Conservation (phyloP, 164 flowering plant species). For the Buxus sempervirens region DNA sequence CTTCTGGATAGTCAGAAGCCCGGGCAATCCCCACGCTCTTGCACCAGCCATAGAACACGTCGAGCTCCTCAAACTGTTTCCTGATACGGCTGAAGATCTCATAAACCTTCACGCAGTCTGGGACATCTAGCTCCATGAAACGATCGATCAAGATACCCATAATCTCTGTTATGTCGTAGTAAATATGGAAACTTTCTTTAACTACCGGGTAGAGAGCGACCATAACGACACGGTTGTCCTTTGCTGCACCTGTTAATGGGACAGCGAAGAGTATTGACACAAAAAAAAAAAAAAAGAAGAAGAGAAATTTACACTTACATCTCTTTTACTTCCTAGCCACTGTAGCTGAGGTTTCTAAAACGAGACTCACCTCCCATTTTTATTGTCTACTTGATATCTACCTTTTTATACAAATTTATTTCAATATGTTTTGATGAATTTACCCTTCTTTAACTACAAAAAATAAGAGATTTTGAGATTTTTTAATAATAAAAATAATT, state of each 20-base stretch:
- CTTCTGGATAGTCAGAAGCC: constrained; percentile 44
- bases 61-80: constrained; percentile 80
- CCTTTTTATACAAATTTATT: too few relatives aligned
- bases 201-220: constrained; percentile 70
- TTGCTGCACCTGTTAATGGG: constrained; percentile 52
- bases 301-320: too few relatives aligned
- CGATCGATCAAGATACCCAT: constrained; percentile 67
- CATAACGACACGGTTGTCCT: constrained; percentile 52
- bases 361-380: too few relatives aligned
- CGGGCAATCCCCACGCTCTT: constrained; percentile 32
- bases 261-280: background rate
- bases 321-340: too few relatives aligned
- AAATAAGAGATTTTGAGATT: too few relatives aligned
- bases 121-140: constrained; percentile 70
- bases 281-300: too few relatives aligned
- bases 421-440: too few relatives aligned
- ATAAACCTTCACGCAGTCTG: constrained; percentile 61
- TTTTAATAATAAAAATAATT: too few relatives aligned
- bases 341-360: too few relatives aligned
- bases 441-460: too few relatives aligned
- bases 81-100: constrained; percentile 62
- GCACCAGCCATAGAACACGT: constrained; percentile 40
- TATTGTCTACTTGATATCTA: too few relatives aligned
- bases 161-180: constrained; percentile 67
- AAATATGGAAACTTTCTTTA: constrained; percentile 76